phyloP scores from a whole-genome alignment of 345 rosid species.

The Pugionium dolabratum region DNA sequence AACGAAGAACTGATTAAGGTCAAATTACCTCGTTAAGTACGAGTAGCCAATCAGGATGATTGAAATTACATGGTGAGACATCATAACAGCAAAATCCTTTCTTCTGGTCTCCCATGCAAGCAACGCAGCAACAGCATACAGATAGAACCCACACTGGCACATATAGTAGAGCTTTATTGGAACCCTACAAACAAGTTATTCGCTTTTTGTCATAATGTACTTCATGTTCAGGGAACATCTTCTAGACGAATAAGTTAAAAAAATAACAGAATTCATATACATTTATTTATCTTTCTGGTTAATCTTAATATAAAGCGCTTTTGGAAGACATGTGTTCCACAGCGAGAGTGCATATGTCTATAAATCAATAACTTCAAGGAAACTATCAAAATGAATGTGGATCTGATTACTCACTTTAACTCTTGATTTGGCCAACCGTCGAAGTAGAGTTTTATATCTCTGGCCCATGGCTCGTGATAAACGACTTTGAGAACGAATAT shows the following conservation, averaged over 20 bases:
- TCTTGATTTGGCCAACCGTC: constrained; percentile 91
- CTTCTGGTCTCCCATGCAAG: constrained; percentile 93
- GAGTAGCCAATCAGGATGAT: constrained; percentile 78
- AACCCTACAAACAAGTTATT: constrained; percentile 52
- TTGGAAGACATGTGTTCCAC: too few species aligned
- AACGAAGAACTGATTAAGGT: neutral
- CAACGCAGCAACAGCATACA: constrained; percentile 79
- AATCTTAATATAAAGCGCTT: too few species aligned
- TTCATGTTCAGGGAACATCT: neutral
- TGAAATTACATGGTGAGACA: constrained; percentile 97
- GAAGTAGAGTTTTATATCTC: constrained; percentile 59
- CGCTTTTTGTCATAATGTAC: neutral
- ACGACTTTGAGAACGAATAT: constrained; percentile 53
- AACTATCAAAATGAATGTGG: neutral
- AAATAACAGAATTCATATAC: too few species aligned
- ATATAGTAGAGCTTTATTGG: constrained; percentile 69
- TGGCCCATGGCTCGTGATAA: constrained; percentile 74
- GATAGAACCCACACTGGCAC: constrained; percentile 95
- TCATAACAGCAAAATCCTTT: constrained; percentile 96
- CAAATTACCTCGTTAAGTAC: constrained; percentile 64
- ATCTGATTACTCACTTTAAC: constrained; percentile 58
- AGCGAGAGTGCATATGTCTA: neutral
- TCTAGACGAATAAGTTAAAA: too few species aligned
- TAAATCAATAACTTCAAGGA: neutral
- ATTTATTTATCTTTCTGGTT: too few species aligned